Evolutionary conservation across 2,329 filamentous ascomycete species (phyloP).

Genomic region (Zasmidium citrigriseum): DNA sequence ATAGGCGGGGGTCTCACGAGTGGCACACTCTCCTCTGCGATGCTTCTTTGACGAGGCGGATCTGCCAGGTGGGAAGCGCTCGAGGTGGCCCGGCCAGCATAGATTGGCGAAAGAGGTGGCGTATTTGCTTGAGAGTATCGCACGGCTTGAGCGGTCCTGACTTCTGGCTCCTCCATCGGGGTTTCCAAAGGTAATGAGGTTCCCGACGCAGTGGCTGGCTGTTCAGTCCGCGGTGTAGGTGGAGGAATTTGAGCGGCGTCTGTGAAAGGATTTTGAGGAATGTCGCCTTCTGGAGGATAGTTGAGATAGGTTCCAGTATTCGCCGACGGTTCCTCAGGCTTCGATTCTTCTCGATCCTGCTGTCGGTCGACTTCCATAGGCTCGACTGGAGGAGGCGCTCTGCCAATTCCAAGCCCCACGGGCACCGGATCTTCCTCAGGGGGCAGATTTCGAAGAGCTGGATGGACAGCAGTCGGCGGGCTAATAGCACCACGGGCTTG

Average conservation of each 20-base stretch:
- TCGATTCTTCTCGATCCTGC: constrained; percentile 1
- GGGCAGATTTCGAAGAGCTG: constrained; percentile 31
- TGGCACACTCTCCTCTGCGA: constrained; percentile 18
- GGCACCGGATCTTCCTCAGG: constrained; percentile 18
- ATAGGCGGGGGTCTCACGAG: constrained; percentile 31
- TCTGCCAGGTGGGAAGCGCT: constrained; percentile 21
- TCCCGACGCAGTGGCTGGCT: constrained; percentile 5
- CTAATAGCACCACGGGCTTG: constrained; percentile 24
- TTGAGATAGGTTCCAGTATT: constrained; percentile 5
- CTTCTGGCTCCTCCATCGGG: constrained; percentile 47
- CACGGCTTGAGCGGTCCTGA: constrained; percentile 52
- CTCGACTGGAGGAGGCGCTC: constrained; percentile 5
- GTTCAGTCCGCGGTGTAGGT: constrained; percentile 16
- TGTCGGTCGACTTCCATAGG: constrained; percentile 9
- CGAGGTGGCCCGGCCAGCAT: constrained; percentile 12
- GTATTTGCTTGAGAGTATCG: constrained; percentile 52
- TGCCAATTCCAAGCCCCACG: constrained; percentile 34
- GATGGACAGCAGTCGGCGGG: constrained; percentile 36
- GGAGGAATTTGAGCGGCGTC: constrained; percentile 25
- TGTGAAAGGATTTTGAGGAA: constrained; percentile 27
- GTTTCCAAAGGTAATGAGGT: constrained; percentile 26
- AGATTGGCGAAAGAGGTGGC: constrained; percentile 37
- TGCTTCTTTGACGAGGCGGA: constrained; percentile 16
- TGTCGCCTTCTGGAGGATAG: constrained; percentile 4
- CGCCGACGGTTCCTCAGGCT: constrained; percentile 8